Evolutionary conservation across 495 filamentous ascomycete genomes (phyloP), one percentile per base, ranked within the genome.

Genomic region (Viridothelium virens): DNA sequence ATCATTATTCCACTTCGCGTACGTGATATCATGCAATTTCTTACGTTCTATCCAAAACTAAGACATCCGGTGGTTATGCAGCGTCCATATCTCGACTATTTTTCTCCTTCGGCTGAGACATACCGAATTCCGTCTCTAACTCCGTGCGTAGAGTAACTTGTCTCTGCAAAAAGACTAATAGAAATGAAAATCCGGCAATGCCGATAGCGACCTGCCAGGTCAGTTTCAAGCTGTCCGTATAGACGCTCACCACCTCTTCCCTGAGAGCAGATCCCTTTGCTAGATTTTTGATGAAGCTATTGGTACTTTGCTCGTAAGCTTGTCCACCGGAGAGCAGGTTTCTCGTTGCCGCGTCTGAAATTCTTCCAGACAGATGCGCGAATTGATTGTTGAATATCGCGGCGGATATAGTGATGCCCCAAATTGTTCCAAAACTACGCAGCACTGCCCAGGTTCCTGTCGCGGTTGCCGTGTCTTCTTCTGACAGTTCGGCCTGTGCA

Each of bases 381-480:
- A 44, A 44, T 14, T 44, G 41, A 14, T 44, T 44, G 14, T 44
- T 44, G 41, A 44, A 44, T 7, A 44, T 44, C 41, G 41, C 41
- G 7, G 41, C 41, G 14, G 41, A 44, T 7, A 44, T 44, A 44
- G 6, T 44, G 41, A 44, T 44, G 14, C 14, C 41, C 41, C 41
- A 44, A 7, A 44, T 44, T 7, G 14, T 44, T 7, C 41, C 41
- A 44, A 44, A 44, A 14, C 14, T 44, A 44, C 41, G 41, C 41
- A 44, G 37, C 41, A 84, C 84, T 0, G 71, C 66, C 74, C 75
- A 85, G 0, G 77, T 76, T 0, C 65, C 76, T 0, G 79, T 83
- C 1, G 78, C 75, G 2, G 71, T 66, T 0, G 79, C 82, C 2
- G 69, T 64, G 61, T 84, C 77, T 0, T 66, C 39, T 39, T 81